Percentiles rank a stretch among this genome's conserved stretches.
Evolutionary conservation across 768 basidiomycete genomes (phyloP).

Genomic region (Peribolospora baueri): DNA sequence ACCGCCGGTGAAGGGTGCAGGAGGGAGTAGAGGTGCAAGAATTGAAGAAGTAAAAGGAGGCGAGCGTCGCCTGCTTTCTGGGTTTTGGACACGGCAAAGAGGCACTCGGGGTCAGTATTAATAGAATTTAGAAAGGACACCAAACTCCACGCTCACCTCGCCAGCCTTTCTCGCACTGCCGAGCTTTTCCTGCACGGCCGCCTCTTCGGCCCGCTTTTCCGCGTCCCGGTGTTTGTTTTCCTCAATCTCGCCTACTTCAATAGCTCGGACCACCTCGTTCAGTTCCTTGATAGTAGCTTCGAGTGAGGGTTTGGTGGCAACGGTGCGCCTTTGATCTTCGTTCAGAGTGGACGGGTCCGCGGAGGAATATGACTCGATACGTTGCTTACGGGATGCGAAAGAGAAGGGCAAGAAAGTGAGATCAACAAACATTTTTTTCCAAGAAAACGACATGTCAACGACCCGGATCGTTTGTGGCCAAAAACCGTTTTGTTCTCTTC

Average conservation of each 20-base stretch:
- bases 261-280: conserved; percentile 10
- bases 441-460: background rate
- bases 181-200: too few relatives aligned
- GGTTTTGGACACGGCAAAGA: too few relatives aligned
- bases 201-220: too few relatives aligned
- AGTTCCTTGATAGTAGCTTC: conserved; percentile 13
- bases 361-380: conserved; percentile 10
- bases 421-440: background rate
- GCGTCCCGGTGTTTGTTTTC: too few relatives aligned
- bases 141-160: too few relatives aligned
- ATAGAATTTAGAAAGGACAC: too few relatives aligned
- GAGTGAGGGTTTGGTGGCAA: conserved; percentile 10
- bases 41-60: conserved; percentile 12
- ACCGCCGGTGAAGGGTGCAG: conserved; percentile 4
- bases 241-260: conserved; percentile 9
- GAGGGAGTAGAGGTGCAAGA: conserved; percentile 14
- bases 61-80: too few relatives aligned
- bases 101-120: too few relatives aligned
- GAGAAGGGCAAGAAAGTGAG: background rate
- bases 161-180: too few relatives aligned
- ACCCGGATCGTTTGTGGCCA: too few relatives aligned
- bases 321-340: conserved; percentile 14
- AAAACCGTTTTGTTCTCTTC: too few relatives aligned
- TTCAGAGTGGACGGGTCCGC: conserved; percentile 11
- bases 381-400: conserved; percentile 10